Evolutionary conservation across 345 rosid genomes (phyloP).

Genomic region (Pistacia integerrima): DNA sequence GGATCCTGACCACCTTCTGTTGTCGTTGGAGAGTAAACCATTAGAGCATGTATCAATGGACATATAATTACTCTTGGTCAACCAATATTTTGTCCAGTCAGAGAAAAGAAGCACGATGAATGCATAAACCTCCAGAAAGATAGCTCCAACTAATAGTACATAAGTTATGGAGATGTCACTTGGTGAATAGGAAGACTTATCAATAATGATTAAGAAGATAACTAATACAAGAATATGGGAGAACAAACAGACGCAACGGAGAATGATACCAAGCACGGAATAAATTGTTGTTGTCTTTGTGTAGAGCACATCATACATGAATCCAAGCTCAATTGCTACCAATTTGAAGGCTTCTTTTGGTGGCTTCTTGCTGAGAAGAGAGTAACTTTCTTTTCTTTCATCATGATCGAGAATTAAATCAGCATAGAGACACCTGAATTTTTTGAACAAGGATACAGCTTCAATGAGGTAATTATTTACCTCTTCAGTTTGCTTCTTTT

Average conservation of each 20-base stretch:
- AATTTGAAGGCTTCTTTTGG: slow-evolving; percentile 21
- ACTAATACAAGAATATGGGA: slow-evolving; percentile 15
- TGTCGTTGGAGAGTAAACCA: neutral
- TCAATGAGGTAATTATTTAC: neutral
- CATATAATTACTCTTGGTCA: slow-evolving; percentile 1
- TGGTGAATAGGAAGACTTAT: neutral
- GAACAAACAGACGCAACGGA: slow-evolving; percentile 16
- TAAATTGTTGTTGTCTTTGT: slow-evolving; percentile 21
- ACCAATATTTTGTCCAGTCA: slow-evolving; percentile 23
- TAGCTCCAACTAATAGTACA: slow-evolving; percentile 15
- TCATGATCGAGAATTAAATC: neutral
- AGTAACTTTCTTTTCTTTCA: neutral
- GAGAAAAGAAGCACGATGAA: slow-evolving; percentile 9
- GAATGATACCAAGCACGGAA: neutral
- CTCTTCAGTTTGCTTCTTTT: neutral
- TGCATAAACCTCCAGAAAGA: slow-evolving; percentile 18
- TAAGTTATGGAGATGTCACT: slow-evolving; percentile 12
- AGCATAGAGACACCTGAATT: neutral
- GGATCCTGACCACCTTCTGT: slow-evolving; percentile 22
- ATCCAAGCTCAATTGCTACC: slow-evolving; percentile 18
- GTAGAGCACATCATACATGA: slow-evolving; percentile 13
- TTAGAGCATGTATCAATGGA: neutral
- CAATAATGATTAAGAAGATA: slow-evolving; percentile 6
- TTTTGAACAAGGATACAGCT: neutral
- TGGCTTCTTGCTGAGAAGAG: neutral